Percentiles rank a stretch among this genome's conserved stretches.
Evolutionary conservation across 2,329 filamentous ascomycete genomes (phyloP).

Genomic region (Apiospora malaysiana): DNA sequence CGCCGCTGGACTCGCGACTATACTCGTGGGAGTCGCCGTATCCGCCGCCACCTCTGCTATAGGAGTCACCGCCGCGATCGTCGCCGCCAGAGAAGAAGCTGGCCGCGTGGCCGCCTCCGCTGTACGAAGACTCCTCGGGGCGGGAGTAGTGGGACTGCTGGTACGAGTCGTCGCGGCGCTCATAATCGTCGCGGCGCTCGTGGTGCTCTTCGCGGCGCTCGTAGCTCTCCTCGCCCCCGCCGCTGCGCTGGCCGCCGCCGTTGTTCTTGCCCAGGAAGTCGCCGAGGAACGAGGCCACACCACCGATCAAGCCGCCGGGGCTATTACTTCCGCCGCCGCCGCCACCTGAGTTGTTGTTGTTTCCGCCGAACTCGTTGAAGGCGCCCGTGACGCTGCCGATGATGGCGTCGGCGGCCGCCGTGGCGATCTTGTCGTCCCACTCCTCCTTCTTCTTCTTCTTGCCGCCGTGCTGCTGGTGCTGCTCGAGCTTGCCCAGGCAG

Average conservation of each 20-base stretch:
- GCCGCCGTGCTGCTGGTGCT: conserved; percentile 52
- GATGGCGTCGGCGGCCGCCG: conserved; percentile 61
- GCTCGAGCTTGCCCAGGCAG: conserved; percentile 74
- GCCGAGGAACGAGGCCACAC: conserved; percentile 58
- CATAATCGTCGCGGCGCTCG: conserved; percentile 34
- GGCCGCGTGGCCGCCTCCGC: background rate
- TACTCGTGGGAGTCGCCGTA: conserved; percentile 26
- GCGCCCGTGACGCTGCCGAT: conserved; percentile 62
- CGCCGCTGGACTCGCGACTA: no score
- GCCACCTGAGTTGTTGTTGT: conserved; percentile 35
- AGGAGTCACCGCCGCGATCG: conserved; percentile 25
- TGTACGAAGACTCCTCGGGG: background rate
- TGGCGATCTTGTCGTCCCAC: conserved; percentile 50
- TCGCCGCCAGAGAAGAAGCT: conserved; percentile 23
- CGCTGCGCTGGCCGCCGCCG: conserved; percentile 39
- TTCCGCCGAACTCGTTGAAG: conserved; percentile 50
- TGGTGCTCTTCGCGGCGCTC: conserved; percentile 44
- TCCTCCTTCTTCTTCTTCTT: conserved; percentile 57
- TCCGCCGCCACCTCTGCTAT: background rate
- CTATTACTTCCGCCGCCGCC: conserved; percentile 46
- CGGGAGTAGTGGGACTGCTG: background rate
- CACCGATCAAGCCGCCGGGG: conserved; percentile 32
- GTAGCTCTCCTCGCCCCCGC: conserved; percentile 63
- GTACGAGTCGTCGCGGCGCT: conserved; percentile 23
- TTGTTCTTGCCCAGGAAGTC: conserved; percentile 56